Conservation (phyloP, 176 grass and related monocot species). For the Raddia distichophylla region DNA sequence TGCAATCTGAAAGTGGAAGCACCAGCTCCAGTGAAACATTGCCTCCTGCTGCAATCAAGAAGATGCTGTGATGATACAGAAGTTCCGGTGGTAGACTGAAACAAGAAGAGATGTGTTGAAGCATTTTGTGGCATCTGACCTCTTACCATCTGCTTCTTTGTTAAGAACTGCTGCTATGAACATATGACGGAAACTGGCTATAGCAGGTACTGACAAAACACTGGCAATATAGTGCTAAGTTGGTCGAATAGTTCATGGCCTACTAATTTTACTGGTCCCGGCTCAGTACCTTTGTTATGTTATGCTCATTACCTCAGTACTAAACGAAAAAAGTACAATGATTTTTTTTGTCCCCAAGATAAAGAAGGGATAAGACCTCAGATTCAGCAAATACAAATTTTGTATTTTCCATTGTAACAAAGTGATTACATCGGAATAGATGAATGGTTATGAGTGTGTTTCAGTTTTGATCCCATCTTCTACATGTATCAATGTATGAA, state of each 20-base stretch:
- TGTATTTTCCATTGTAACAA: slow-evolving; percentile 20
- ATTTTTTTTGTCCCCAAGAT: slow-evolving; percentile 29
- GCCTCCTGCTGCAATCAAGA: slow-evolving; percentile 17
- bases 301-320: background rate
- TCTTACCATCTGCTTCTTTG: slow-evolving; percentile 38
- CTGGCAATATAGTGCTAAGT: slow-evolving; percentile 31
- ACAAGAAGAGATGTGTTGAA: slow-evolving; percentile 1
- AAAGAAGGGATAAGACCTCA: background rate
- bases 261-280: background rate
- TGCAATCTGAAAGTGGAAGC: slow-evolving; percentile 22
- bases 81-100: slow-evolving; percentile 27
- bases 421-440: slow-evolving; percentile 1
- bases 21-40: background rate
- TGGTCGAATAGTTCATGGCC: slow-evolving; percentile 29
- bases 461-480: background rate
- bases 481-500: slow-evolving; percentile 23
- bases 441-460: slow-evolving; percentile 1
- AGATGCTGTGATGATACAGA: slow-evolving; percentile 33
- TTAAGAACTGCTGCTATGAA: slow-evolving; percentile 7
- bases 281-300: background rate
- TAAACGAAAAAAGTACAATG: slow-evolving; percentile 25
- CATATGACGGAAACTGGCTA: slow-evolving; percentile 17
- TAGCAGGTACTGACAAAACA: slow-evolving; percentile 22
- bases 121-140: slow-evolving; percentile 12
- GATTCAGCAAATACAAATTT: slow-evolving; percentile 25